Conservation (phyloP, 495 filamentous ascomycete species). For the Extremus antarcticus region DNA sequence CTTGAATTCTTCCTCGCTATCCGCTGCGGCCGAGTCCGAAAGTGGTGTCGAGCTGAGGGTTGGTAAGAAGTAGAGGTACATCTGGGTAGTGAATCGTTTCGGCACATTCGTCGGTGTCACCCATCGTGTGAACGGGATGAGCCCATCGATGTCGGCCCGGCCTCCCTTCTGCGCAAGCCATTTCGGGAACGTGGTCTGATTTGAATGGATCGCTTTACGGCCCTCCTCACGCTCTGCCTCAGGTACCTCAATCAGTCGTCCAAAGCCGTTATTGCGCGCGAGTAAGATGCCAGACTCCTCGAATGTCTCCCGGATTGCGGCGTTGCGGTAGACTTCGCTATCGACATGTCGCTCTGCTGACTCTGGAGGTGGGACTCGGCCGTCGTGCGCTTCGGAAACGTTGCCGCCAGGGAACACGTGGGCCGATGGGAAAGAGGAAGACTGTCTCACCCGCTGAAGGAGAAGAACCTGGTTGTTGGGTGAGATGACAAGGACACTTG, state of each 20-base stretch:
- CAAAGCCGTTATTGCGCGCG: constrained; percentile 41
- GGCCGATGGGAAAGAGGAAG: constrained; percentile 75
- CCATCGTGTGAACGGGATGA: constrained; percentile 86
- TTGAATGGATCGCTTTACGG: constrained; percentile 54
- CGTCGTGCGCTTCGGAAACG: constrained; percentile 60
- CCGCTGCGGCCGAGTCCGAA: not conserved
- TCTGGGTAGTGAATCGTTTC: constrained; percentile 79
- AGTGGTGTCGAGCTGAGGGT: constrained; percentile 35
- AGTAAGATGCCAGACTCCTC: constrained; percentile 90
- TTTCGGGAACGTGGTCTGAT: constrained; percentile 47
- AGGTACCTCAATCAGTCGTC: constrained; percentile 43
- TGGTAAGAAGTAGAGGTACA: constrained; percentile 94
- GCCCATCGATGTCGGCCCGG: constrained; percentile 51
- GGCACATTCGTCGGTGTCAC: constrained; percentile 64
- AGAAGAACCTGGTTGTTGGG: constrained; percentile 77
- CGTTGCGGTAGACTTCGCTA: constrained; percentile 56
- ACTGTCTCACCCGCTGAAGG: constrained; percentile 72
- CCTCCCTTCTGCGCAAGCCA: constrained; percentile 57
- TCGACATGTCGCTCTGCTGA: constrained; percentile 50
- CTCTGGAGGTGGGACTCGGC: constrained; percentile 40
- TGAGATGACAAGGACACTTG: constrained; percentile 75
- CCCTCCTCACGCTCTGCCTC: constrained; percentile 52
- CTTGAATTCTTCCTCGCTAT: constrained; percentile 19
- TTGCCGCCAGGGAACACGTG: constrained; percentile 98
- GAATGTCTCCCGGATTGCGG: constrained; percentile 82